These are phyloP conservation scores for Camellia japonica DNA, from an alignment of 148 eudicot genomes.

Conservation along the genomic window DNA sequence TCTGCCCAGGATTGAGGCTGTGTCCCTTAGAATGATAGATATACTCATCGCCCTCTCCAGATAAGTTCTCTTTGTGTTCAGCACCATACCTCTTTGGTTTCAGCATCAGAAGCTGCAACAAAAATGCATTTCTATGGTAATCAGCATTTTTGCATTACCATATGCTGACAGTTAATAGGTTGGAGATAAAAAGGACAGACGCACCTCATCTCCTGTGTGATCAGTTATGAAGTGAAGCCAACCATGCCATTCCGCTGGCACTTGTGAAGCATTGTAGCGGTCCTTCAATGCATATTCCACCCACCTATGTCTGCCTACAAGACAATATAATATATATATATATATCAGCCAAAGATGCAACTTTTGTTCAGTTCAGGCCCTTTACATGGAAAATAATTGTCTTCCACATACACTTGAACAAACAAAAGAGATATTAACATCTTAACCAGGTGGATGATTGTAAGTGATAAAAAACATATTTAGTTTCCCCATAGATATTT, in stretches of 20 bases:
- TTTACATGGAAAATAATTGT: not conserved
- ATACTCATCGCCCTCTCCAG: slow-evolving; percentile 88
- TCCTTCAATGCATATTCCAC: slow-evolving; percentile 88
- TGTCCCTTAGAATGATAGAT: slow-evolving; percentile 98
- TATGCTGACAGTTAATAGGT: not conserved
- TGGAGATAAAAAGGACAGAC: slow-evolving; percentile 7
- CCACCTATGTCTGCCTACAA: slow-evolving; percentile 95
- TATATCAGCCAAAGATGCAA: slow-evolving; percentile 6
- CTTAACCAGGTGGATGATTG: slow-evolving; percentile 5
- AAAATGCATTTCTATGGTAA: slow-evolving; percentile 3
- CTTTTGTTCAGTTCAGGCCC: not conserved
- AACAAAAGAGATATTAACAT: not conserved
- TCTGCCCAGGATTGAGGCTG: slow-evolving; percentile 84
- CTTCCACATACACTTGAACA: not conserved
- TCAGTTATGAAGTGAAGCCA: slow-evolving; percentile 95
- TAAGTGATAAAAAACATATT: not conserved
- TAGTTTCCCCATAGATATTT: too few relatives aligned
- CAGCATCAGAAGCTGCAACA: slow-evolving; percentile 69
- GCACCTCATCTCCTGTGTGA: slow-evolving; percentile 95
- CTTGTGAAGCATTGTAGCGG: slow-evolving; percentile 97
- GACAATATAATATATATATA: not conserved
- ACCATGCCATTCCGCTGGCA: slow-evolving; percentile 99
- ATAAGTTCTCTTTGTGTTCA: slow-evolving; percentile 87
- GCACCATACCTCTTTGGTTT: slow-evolving; percentile 82
- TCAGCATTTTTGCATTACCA: not conserved